These are phyloP conservation scores for Fusarium udum DNA, from an alignment of 2,329 filamentous ascomycete genomes.

Conservation along the genomic window DNA sequence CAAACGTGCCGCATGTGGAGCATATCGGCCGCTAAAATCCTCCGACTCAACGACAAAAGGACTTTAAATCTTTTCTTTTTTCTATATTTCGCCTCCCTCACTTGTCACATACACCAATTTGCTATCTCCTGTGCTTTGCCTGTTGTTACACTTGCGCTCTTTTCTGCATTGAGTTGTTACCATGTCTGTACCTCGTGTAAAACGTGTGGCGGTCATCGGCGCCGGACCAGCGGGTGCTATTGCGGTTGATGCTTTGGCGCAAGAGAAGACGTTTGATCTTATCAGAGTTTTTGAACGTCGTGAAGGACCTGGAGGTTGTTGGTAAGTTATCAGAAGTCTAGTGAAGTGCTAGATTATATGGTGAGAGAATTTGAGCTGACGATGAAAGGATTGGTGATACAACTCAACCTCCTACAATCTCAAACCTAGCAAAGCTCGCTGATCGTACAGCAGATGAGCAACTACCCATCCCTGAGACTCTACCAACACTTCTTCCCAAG, in stretches of 20 bases:
- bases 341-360: neutral
- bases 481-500: conserved; percentile 58
- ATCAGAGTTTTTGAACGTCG: conserved; percentile 71
- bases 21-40: conserved; percentile 25
- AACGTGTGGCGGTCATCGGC: conserved; percentile 67
- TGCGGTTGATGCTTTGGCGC: conserved; percentile 66
- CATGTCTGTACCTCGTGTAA: conserved; percentile 30
- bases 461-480: conserved; percentile 54
- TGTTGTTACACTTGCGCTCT: neutral
- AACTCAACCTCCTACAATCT: conserved; percentile 51
- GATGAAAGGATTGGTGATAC: conserved; percentile 54
- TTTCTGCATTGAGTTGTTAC: neutral
- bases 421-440: conserved; percentile 58
- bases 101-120: neutral
- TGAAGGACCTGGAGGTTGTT: conserved; percentile 68
- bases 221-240: conserved; percentile 69
- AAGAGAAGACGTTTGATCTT: conserved; percentile 66
- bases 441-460: conserved; percentile 60
- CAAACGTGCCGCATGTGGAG: conserved; percentile 14
- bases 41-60: neutral
- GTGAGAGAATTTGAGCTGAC: neutral
- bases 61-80: neutral
- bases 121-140: neutral
- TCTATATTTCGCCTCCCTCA: neutral
- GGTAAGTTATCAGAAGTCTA: conserved; percentile 51